Evolutionary conservation across 2,329 filamentous ascomycete species (phyloP), one percentile per base, ranked within the genome.

Genomic region (Fusarium circinatum): DNA sequence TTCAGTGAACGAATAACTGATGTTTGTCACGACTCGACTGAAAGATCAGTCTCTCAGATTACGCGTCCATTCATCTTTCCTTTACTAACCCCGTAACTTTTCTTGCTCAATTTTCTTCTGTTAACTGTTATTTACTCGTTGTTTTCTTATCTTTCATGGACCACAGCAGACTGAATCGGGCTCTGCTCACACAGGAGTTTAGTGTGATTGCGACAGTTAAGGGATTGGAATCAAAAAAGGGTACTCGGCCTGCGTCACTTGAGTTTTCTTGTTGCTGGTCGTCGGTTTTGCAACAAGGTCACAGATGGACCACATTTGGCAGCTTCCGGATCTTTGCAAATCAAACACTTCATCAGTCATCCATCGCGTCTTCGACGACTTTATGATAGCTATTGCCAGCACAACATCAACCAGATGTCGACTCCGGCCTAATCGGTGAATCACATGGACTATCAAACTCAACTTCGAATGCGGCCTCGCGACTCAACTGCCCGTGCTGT

Each of bases 271-370:
- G 76, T 78, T 82, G 78, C 79, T 80, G 78, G 80, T 80, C 81
- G 78, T 80, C 81, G 78, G 78, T 78, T 79, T 80, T 81, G 78
- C 79, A 78, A 82, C 80, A 76, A 78, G 80, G 75, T 81, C 78
- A 78, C 80, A 76, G 78, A 81, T 79, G 80, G 80, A 78, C 79
- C 78, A 78, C 78, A 75, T 82, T 79, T 83, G 80, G 78, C 82
- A 83, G 78, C 81, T 80, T 81, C 80, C 81, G 80, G 80, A 82
- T 79, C 79, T 79, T 75, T 80, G 77, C 82, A 83, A 83, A 80
- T 82, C 78, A 83, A 81, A 80, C 78, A 79, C 79, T 81, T 81
- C 80, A 79, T 82, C 82, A 81, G 76, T 80, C 78, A 80, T 80
- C 78, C 78, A 79, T 80, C 78, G 76, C 79, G 75, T 81, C 79